Evolutionary conservation across 352 stramenopile species (phyloP).

Genomic region (Aphanomyces invadans): DNA sequence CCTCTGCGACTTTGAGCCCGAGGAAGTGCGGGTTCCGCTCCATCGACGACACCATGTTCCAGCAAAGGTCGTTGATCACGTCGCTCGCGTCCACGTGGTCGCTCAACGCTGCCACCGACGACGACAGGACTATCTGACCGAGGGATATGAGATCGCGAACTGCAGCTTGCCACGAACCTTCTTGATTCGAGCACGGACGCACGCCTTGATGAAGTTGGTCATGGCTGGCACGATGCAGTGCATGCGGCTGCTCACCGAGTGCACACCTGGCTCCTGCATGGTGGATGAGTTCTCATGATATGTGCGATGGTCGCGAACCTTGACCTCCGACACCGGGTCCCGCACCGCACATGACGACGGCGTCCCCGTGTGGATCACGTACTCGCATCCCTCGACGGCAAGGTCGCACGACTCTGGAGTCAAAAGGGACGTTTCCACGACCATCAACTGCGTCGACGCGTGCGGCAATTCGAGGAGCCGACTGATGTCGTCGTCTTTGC

Average conservation of each 20-base stretch:
- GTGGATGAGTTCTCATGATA: neutral
- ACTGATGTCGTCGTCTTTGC: slow-evolving; percentile 21
- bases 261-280: slow-evolving; percentile 16
- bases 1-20: slow-evolving; percentile 20
- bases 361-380: slow-evolving; percentile 26
- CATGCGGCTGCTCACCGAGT: slow-evolving; percentile 21
- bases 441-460: slow-evolving; percentile 9
- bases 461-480: slow-evolving; percentile 13
- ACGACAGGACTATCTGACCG: slow-evolving; percentile 23
- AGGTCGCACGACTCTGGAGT: slow-evolving; percentile 24
- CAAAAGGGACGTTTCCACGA: slow-evolving; percentile 24
- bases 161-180: slow-evolving; percentile 8
- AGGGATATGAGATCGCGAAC: neutral
- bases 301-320: neutral
- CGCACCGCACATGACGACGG: slow-evolving; percentile 20
- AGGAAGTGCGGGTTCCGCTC: slow-evolving; percentile 26
- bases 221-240: slow-evolving; percentile 25
- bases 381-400: slow-evolving; percentile 25
- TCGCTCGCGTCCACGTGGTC: slow-evolving; percentile 5
- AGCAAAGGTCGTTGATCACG: slow-evolving; percentile 20
- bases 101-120: slow-evolving; percentile 22
- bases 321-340: slow-evolving; percentile 23
- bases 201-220: slow-evolving; percentile 27
- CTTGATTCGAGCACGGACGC: slow-evolving; percentile 19
- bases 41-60: slow-evolving; percentile 24